Percentiles rank a stretch among this genome's conserved stretches.
phyloP scores from a whole-genome alignment of 306 rosid species.

The Lathyrus tuberosus region DNA sequence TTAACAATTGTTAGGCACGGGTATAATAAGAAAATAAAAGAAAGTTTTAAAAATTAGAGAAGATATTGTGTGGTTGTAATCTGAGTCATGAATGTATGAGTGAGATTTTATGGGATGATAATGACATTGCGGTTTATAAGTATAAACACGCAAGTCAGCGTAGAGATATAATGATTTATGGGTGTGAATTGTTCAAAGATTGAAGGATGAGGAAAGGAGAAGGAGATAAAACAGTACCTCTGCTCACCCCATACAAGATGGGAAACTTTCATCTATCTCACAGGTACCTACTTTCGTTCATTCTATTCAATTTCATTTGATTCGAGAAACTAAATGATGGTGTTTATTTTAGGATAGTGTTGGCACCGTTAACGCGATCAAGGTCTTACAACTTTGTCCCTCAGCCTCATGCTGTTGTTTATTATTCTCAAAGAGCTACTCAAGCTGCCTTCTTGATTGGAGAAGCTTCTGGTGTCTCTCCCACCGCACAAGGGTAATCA shows the following conservation, averaged over 20 bases:
- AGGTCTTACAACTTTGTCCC: slow-evolving; percentile 53
- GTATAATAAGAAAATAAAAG: too few species aligned
- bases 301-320: too few species aligned
- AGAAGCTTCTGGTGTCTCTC: slow-evolving; percentile 55
- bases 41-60: too few species aligned
- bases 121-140: neutral
- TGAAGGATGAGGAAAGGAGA: neutral
- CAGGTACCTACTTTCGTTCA: neutral
- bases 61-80: too few species aligned
- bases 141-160: neutral
- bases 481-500: slow-evolving; percentile 55
- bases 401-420: slow-evolving; percentile 53
- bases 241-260: slow-evolving; percentile 23
- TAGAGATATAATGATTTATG: neutral
- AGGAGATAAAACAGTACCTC: neutral
- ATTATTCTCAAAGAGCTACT: slow-evolving; percentile 57
- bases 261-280: slow-evolving; percentile 22
- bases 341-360: slow-evolving; percentile 37
- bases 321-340: neutral
- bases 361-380: slow-evolving; percentile 48
- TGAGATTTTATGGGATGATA: too few species aligned
- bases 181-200: neutral
- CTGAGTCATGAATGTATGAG: too few species aligned
- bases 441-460: slow-evolving; percentile 52
- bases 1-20: too few species aligned